Conservation (phyloP, 2,329 filamentous ascomycete genomes). For the Aschersonia sp. region DNA sequence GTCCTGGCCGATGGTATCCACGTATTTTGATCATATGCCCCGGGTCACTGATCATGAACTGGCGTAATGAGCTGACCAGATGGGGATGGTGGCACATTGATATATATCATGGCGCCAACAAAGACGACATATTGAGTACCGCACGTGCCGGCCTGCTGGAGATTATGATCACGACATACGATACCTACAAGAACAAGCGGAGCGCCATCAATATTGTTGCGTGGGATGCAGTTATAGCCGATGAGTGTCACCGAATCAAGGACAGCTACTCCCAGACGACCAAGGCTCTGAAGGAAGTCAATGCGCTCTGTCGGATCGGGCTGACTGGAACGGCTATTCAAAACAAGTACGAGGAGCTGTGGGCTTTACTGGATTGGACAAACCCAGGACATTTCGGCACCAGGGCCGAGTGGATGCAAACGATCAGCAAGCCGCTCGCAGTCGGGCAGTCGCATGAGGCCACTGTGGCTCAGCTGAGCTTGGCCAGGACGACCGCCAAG, state of each 20-base stretch:
- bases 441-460: slow-evolving; percentile 89
- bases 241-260: slow-evolving; percentile 88
- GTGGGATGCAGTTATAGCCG: slow-evolving; percentile 91
- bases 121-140: slow-evolving; percentile 57
- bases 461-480: slow-evolving; percentile 66
- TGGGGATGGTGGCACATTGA: slow-evolving; percentile 97
- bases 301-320: slow-evolving; percentile 82
- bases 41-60: slow-evolving; percentile 78
- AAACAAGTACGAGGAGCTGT: slow-evolving; percentile 94
- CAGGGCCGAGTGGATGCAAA: slow-evolving; percentile 60
- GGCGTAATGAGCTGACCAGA: slow-evolving; percentile 69
- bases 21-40: slow-evolving; percentile 77
- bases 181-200: slow-evolving; percentile 70
- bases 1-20: slow-evolving; percentile 54
- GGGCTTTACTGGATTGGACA: slow-evolving; percentile 93
- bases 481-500: slow-evolving; percentile 66
- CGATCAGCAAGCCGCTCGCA: slow-evolving; percentile 66
- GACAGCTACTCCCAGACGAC: slow-evolving; percentile 64
- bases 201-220: slow-evolving; percentile 65
- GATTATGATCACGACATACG: slow-evolving; percentile 89
- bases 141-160: slow-evolving; percentile 68
- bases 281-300: slow-evolving; percentile 77
- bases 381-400: slow-evolving; percentile 61
- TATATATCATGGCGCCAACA: slow-evolving; percentile 55
- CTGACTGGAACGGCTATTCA: slow-evolving; percentile 94